Evolutionary conservation across 306 rosid species (phyloP), one percentile per base, ranked within the genome.

Genomic region (Albizia julibrissin): DNA sequence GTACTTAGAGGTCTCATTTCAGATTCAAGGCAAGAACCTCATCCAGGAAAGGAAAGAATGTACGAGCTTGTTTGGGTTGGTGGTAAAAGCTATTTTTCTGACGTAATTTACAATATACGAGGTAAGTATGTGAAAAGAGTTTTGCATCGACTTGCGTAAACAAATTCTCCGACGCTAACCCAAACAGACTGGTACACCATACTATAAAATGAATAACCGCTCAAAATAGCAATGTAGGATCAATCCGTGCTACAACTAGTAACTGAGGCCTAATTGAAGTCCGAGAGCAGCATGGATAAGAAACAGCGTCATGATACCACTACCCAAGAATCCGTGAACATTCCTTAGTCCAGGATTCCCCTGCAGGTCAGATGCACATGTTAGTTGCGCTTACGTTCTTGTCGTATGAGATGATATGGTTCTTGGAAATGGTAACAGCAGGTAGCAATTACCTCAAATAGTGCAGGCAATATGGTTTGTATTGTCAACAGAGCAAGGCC

Each of bases 291-390:
- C 94, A 76, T 93, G 97, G 80, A 95, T 78, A 24, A 95, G 87
- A 89, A 95, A 93, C 56, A 95, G 86, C 12, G 97, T 89, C 98
- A 93, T 95, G 85, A 93, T 95, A 73, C 97, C 89, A 81, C 97
- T 89, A 39, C 98, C 98, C 89, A 93, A 85, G 69, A 95, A 83
- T 59, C 97, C 98, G 79, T 93, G 99, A 80, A 87, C 88, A 80
- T 79, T 92, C 86, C 97, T 84, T 14, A 95, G 77, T 79, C 91
- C 90, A 21, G 97, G 97, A 84, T 89, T 93, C 42, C 83, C 95
- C 99, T 95, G 91, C 89, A 81, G 27, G 31, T 58, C 24, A 58
- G 4, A 58, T 22, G 27, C 27, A n/a, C 29, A 52, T 52, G 64
- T 49, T 49, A 16, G 58, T 18, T 50, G n/a, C 58, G n/a, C 58